Base-by-base conservation (phyloP, 2,329 filamentous ascomycete species). In the Fusarium goolgardi region DNA sequence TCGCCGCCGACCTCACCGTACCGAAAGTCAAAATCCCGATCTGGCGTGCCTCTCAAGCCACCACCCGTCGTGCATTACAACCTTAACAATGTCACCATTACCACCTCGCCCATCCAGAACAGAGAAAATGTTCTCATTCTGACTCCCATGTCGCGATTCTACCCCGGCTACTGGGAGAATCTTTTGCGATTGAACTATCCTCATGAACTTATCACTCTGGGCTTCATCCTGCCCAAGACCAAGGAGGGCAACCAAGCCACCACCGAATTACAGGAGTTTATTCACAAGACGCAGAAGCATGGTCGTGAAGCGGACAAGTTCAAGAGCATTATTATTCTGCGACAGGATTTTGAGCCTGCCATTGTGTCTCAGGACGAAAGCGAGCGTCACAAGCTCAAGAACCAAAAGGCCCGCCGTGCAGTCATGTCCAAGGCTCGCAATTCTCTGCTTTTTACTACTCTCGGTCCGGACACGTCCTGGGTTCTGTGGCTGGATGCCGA, bases 401-500 rank as follows among this genome's bases (percentile, higher is more conserved):
- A 96, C 75, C 96, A 99, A 78, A 97, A 96, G 80, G 85, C 84
- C 9, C 89, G 96, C 15, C 88, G 96, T 35, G 91, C 93, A 41
- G 91, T 93, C 63, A 98, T 99, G 96, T 90, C 93, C 74, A 91
- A 93, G 75, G 95, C 96, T 37, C 90, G 96, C 69, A 99, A 99
- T 78, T 96, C 92, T 55, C 86, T 99, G 11, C 86, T 99, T 29
- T 99, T 98, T 82, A 97, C 96, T 11, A 98, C 95, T 0, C 83
- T 99, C 12, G 94, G 95, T 3, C 94, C 94, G 1, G 86, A 89
- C 15, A 97, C 94, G 1, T 96, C 93, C 0, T 99, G 96, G 96
- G 94, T 99, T 34, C 85, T 99, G 25, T 99, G 96, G 96, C 85
- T 99, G 31, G 96, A 99, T 76, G 87, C 90, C 37, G 96, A 99